Evolutionary conservation across 2,329 filamentous ascomycete species (phyloP).

Genomic region (Aspergillus sp.): DNA sequence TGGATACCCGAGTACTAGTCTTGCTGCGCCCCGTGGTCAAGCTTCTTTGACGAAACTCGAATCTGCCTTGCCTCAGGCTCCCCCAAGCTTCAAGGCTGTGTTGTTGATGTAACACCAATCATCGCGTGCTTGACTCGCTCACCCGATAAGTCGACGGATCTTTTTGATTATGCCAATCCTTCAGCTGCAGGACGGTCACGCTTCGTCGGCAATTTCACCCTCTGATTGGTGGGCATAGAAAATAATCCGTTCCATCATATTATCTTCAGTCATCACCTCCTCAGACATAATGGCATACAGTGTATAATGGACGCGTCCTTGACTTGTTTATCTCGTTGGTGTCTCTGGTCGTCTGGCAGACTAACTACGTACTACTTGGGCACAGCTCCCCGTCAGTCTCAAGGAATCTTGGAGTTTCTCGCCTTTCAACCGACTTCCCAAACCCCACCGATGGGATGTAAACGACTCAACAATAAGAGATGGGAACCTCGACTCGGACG

Average conservation of each 20-base stretch:
- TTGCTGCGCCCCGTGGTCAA: constrained; percentile 13
- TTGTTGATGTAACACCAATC: constrained; percentile 1
- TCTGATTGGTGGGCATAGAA: not conserved
- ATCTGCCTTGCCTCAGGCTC: constrained; percentile 12
- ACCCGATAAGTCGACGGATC: not conserved
- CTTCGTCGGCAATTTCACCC: not conserved
- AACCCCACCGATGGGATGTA: not conserved
- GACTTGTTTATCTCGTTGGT: not conserved
- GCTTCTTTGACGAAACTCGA: constrained; percentile 3
- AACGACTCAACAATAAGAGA: not conserved
- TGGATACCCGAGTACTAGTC: not conserved
- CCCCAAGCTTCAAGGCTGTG: not conserved
- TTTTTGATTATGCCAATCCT: not conserved
- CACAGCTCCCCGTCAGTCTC: not conserved
- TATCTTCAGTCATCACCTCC: not conserved
- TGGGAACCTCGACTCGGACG: not conserved
- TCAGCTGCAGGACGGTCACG: not conserved
- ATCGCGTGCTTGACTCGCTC: not conserved
- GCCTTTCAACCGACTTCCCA: not conserved
- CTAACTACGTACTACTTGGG: not conserved
- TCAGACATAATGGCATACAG: too few species aligned
- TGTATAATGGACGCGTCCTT: not conserved
- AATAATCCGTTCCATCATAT: not conserved
- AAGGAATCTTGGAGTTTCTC: not conserved
- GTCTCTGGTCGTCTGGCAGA: not conserved